Evolutionary conservation across 1,284 basidiomycete genomes (phyloP), one percentile per base, ranked within the genome.

Genomic region (Tilletiaria anomala): DNA sequence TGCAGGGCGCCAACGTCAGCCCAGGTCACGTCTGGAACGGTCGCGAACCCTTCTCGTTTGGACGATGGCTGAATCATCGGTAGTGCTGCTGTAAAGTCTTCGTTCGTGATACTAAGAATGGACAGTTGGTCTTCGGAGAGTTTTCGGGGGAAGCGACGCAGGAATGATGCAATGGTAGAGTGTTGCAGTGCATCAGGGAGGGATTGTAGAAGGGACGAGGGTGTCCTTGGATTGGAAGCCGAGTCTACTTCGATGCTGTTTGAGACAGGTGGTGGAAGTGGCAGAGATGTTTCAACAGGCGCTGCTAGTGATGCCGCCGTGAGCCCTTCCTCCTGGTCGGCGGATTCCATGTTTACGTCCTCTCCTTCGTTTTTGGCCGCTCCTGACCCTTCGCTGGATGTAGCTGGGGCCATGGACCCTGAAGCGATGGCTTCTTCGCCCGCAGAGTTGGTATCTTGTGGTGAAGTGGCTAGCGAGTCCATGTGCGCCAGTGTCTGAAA

Each of bases 31-130:
- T 91, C 85, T 0, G 93, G 91, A 0, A 94, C 82, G 0, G 89
- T 96, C 2, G 91, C 82, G 56, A 97, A 97, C 3, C 93, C 93
- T 72, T 97, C 91, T 40, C 91, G 82, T 65, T 91, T 91, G 5
- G 89, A 87, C 0, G 87, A 93, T 0, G 91, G 91, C 65, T 96
- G 91, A 0, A 94, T 79, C 32, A 85, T 76, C 44, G 78, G 76
- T 14, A 96, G 75, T 0, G 91, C 89, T 2, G 72, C 69, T 3
- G 69, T 70, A 63, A 97, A 97, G 44, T 66, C 63, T 21, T 43
- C 63, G 15, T 78, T 76, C 0, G 78, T 83, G 61, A 97, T 83
- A 45, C 76, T 78, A 4, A 97, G 72, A 0, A 82, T 79, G 0
- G 74, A 73, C 2, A 96, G 79, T 65, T 94, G 82, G 1, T 75